Conservation (phyloP, 495 filamentous ascomycete species). For the Aspergillus taichungensis region DNA sequence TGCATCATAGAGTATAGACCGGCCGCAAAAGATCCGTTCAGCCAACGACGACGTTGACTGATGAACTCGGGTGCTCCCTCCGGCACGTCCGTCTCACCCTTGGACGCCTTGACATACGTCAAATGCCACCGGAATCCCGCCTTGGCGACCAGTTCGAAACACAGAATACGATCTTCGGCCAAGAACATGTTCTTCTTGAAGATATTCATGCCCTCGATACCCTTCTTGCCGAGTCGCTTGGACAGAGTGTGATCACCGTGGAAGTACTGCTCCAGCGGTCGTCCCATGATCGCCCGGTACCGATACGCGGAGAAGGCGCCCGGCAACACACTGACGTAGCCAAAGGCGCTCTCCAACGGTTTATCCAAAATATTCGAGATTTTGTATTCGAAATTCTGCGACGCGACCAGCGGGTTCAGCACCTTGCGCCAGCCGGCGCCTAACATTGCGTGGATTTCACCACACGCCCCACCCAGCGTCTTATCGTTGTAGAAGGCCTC, state of each 20-base stretch:
- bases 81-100: conserved; percentile 96
- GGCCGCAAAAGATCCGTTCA: conserved; percentile 97
- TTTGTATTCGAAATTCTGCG: conserved; percentile 99
- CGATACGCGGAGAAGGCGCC: conserved; percentile 98
- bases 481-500: conserved; percentile 99
- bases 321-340: conserved; percentile 92
- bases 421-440: conserved; percentile 84
- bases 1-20: conserved; percentile 97
- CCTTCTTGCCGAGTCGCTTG: conserved; percentile 89
- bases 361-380: conserved; percentile 98
- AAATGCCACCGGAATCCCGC: conserved; percentile 98
- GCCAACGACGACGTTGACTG: conserved; percentile 89
- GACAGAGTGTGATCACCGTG: conserved; percentile 97
- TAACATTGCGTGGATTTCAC: conserved; percentile 98
- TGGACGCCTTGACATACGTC: conserved; percentile 94
- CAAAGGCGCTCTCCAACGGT: conserved; percentile 92
- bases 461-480: conserved; percentile 92
- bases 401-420: conserved; percentile 85
- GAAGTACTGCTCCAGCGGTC: conserved; percentile 96
- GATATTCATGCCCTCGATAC: conserved; percentile 99
- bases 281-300: conserved; percentile 94
- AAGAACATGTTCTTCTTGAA: conserved; percentile 99
- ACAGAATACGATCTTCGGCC: conserved; percentile 98
- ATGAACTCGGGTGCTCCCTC: conserved; percentile 96
- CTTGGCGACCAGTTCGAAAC: conserved; percentile 97